Base-by-base conservation (phyloP, 805 yeast species). In the Pichia nakasei region DNA sequence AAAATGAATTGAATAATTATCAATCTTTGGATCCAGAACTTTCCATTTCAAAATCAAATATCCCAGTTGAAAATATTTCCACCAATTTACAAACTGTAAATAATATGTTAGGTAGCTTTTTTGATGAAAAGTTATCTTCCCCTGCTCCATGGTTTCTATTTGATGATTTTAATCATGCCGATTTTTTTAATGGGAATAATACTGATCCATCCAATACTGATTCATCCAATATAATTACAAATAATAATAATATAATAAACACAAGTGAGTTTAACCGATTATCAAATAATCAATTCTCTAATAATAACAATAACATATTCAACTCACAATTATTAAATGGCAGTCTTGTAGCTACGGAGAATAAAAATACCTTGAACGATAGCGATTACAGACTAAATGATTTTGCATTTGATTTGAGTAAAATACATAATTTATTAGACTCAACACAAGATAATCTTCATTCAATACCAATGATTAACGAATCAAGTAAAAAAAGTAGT, bases 71-170 rank as follows among this genome's bases (percentile, higher is more conserved):
- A 19, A 26, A 21, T 12, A 18, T 47, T 15, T 26, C 46, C 1
- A 22, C 39, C 26, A 48, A 47, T 36, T 39, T 53, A 34, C 47
- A 50, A 39, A 45, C 43, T 24, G 46, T 51, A 33, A 44, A 44
- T 31, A 19, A 48, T 50, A 26, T 52, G 11, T 36, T 57, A 12
- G 60, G 46, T 19, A 44, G 46, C 13, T 43, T 55, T 11, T 46
- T 57, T 29, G 34, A 40, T 31, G 52, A 48, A 21, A 48, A 52
- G 22, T 35, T 40, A 20, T 17, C 46, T 17, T 17, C 26, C 20
- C 39, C 37, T n/a, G 44, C 48, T 22, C 49, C 58, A 7, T 47
- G 53, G 47, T 40, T 47, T 5, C 43, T 57, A 26, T 41, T 55
- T 9, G 51, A 54, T 35, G 58, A 54, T 22, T 29, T 55, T 7